Evolutionary conservation across 345 rosid species (phyloP).

Genomic region (Carallia pectinifolia): DNA sequence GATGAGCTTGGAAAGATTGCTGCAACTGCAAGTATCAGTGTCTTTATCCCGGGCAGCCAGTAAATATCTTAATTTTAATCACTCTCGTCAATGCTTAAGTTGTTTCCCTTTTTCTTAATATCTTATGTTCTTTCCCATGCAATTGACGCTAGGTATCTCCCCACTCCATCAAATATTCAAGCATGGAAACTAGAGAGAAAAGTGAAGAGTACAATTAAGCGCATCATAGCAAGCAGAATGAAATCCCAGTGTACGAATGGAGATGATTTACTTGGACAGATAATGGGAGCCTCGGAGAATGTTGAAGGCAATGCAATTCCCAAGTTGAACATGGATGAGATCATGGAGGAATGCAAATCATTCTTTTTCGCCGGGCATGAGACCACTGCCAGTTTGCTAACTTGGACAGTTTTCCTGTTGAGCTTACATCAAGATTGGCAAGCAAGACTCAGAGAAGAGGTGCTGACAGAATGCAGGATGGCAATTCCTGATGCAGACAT

Average conservation of each 20-base stretch:
- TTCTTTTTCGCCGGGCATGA: slow-evolving; percentile 67
- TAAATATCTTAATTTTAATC: slow-evolving; percentile 16
- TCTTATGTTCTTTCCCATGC: too few species aligned
- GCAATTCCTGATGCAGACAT: slow-evolving; percentile 39
- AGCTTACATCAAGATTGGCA: slow-evolving; percentile 59
- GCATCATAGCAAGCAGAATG: slow-evolving; percentile 44
- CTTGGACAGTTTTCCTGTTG: slow-evolving; percentile 55
- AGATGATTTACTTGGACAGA: slow-evolving; percentile 58
- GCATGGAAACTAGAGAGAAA: slow-evolving; percentile 75
- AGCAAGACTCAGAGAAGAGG: slow-evolving; percentile 51
- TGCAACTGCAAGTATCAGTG: slow-evolving; percentile 33
- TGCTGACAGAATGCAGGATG: slow-evolving; percentile 39
- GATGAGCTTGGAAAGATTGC: slow-evolving; percentile 54
- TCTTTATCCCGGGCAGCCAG: slow-evolving; percentile 76
- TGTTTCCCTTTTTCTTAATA: not conserved
- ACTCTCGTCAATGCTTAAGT: not conserved
- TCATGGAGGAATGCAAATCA: slow-evolving; percentile 61
- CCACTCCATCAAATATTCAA: slow-evolving; percentile 63
- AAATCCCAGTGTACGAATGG: slow-evolving; percentile 27
- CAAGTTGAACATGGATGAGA: slow-evolving; percentile 38
- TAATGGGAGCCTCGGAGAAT: slow-evolving; percentile 22
- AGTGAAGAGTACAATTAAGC: slow-evolving; percentile 53
- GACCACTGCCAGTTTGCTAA: slow-evolving; percentile 51
- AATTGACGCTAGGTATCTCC: slow-evolving; percentile 51
- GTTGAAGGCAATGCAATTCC: slow-evolving; percentile 1